These are phyloP conservation scores for Macadamia integrifolia DNA, from an alignment of 164 flowering plant species.

Conservation along the genomic window DNA sequence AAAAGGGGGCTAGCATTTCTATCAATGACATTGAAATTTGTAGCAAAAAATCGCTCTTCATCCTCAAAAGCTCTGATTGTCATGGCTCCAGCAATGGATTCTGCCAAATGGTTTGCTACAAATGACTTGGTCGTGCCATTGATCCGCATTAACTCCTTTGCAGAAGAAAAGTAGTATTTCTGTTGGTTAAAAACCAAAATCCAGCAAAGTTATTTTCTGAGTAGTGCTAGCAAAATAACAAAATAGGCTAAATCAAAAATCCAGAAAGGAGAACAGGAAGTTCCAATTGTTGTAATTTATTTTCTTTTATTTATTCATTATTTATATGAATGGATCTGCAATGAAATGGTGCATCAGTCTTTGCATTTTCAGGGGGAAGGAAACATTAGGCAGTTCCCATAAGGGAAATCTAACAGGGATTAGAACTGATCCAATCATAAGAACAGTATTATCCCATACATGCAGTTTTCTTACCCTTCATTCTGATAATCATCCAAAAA, in stretches of 20 bases:
- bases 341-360: too few species aligned
- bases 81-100: constrained; percentile 61
- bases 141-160: constrained; percentile 73
- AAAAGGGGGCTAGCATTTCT: constrained; percentile 63
- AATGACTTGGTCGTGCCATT: constrained; percentile 65
- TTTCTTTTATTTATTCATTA: too few species aligned
- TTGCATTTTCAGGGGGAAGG: too few species aligned
- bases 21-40: constrained; percentile 49
- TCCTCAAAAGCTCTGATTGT: constrained; percentile 65
- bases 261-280: neutral
- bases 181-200: constrained; percentile 14
- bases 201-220: neutral
- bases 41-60: constrained; percentile 49
- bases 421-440: too few species aligned
- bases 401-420: too few species aligned
- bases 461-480: too few species aligned
- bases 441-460: too few species aligned
- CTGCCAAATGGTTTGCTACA: constrained; percentile 53
- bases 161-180: constrained; percentile 65
- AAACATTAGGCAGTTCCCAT: too few species aligned
- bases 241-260: neutral
- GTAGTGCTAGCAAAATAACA: constrained; percentile 1
- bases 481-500: too few species aligned
- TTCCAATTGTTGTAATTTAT: too few species aligned
- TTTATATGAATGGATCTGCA: too few species aligned